A percentile compares a stretch with the other conserved stretches of the same genome.
These are phyloP conservation scores for Curvularia hawaiiensis DNA, from an alignment of 2,329 filamentous ascomycete species.

Conservation along the genomic window DNA sequence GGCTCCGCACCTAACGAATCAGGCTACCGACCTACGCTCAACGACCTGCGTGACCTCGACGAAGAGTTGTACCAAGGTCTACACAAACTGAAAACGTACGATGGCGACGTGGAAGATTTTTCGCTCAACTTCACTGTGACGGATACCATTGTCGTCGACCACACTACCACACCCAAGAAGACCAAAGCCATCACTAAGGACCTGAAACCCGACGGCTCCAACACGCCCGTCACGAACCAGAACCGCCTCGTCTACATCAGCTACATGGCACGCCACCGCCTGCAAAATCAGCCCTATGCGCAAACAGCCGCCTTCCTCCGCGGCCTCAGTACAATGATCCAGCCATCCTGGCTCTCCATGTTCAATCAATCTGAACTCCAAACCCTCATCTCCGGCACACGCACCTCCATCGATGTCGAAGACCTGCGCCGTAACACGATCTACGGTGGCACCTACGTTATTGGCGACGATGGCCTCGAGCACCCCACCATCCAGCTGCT, in stretches of 20 bases:
- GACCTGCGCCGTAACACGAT: slow-evolving; percentile 83
- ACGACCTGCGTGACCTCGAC: slow-evolving; percentile 91
- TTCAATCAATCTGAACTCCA: slow-evolving; percentile 97
- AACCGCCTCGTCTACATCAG: slow-evolving; percentile 95
- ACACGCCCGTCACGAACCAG: slow-evolving; percentile 82
- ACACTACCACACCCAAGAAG: slow-evolving; percentile 43
- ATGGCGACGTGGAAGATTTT: slow-evolving; percentile 79
- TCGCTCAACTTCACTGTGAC: slow-evolving; percentile 87
- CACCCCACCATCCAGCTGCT: slow-evolving; percentile 86
- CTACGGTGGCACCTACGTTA: slow-evolving; percentile 85
- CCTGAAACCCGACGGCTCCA: slow-evolving; percentile 76
- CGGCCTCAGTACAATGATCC: slow-evolving; percentile 85
- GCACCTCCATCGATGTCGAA: slow-evolving; percentile 81
- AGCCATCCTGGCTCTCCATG: slow-evolving; percentile 94
- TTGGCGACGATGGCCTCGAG: slow-evolving; percentile 87
- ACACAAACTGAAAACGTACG: slow-evolving; percentile 79
- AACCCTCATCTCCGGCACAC: slow-evolving; percentile 88
- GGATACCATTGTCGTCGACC: slow-evolving; percentile 61
- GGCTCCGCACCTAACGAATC: slow-evolving; percentile 68
- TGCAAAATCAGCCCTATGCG: slow-evolving; percentile 77
- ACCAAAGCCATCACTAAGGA: slow-evolving; percentile 72
- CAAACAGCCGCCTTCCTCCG: slow-evolving; percentile 88
- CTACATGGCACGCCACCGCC: slow-evolving; percentile 84
- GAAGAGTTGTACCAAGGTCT: slow-evolving; percentile 89
- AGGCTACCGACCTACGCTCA: slow-evolving; percentile 87